phyloP scores from a whole-genome alignment of 2,329 filamentous ascomycete species.

The Colletotrichum viniferum region DNA sequence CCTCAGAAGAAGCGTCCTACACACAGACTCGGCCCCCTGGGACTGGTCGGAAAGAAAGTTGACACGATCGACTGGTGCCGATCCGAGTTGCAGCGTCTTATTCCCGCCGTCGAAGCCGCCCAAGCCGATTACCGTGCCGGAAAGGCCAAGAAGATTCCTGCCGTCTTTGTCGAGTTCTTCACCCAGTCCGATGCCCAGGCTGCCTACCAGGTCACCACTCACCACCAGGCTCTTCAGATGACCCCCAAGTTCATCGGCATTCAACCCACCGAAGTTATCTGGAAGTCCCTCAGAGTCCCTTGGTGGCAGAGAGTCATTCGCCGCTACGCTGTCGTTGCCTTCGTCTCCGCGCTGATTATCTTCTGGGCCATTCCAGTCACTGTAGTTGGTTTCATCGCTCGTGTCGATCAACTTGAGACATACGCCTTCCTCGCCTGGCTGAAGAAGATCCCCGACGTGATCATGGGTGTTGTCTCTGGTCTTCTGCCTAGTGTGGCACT shows the following conservation, averaged over 20 bases:
- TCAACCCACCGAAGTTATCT: slow-evolving; percentile 82
- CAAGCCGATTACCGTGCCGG: slow-evolving; percentile 71
- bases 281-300: slow-evolving; percentile 81
- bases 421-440: slow-evolving; percentile 76
- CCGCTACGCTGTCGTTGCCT: slow-evolving; percentile 69
- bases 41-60: slow-evolving; percentile 78
- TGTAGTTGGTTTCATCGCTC: slow-evolving; percentile 84
- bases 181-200: slow-evolving; percentile 83
- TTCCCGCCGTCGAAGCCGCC: slow-evolving; percentile 69
- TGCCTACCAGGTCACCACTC: slow-evolving; percentile 84
- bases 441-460: slow-evolving; percentile 67
- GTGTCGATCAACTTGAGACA: slow-evolving; percentile 72
- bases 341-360: slow-evolving; percentile 78
- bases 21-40: slow-evolving; percentile 65
- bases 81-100: slow-evolving; percentile 71
- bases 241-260: slow-evolving; percentile 84
- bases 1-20: slow-evolving; percentile 75
- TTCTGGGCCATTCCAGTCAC: slow-evolving; percentile 84
- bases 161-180: slow-evolving; percentile 91
- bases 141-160: slow-evolving; percentile 69
- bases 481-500: slow-evolving; percentile 81
- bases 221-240: slow-evolving; percentile 88
- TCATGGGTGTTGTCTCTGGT: slow-evolving; percentile 84
- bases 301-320: slow-evolving; percentile 87
- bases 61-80: slow-evolving; percentile 94